A percentile compares a stretch with the other conserved stretches of the same genome.
These are phyloP conservation scores for Saccharomycopsis microspora DNA, from an alignment of 805 yeast species.

Conservation along the genomic window DNA sequence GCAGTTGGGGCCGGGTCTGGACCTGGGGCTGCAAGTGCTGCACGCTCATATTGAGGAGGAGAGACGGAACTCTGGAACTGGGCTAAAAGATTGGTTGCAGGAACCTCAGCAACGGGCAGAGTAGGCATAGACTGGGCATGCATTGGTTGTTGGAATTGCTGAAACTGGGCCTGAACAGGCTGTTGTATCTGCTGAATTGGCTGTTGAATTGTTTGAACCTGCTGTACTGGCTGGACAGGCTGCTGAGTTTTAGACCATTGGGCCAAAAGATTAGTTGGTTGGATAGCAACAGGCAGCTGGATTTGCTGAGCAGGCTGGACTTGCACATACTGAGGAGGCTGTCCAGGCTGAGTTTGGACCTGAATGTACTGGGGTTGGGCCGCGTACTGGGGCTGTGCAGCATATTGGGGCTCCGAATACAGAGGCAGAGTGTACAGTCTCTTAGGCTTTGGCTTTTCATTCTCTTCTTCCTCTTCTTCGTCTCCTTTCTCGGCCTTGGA, in stretches of 20 bases:
- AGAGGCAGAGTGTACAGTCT: neutral
- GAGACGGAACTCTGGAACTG: neutral
- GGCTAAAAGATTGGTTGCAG: neutral
- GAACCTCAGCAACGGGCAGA: too few relatives aligned
- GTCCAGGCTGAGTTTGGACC: slow-evolving; percentile 3
- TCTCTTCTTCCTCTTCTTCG: slow-evolving; percentile 15
- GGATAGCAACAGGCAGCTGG: neutral
- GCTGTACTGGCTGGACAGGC: neutral
- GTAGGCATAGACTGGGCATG: too few relatives aligned
- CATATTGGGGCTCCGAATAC: neutral
- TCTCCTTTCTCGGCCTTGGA: slow-evolving; percentile 15
- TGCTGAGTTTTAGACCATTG: too few relatives aligned
- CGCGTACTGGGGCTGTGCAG: neutral
- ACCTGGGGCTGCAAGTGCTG: neutral
- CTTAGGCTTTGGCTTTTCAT: neutral
- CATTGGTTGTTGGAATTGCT: too few relatives aligned
- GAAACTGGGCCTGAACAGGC: too few relatives aligned
- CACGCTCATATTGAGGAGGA: neutral
- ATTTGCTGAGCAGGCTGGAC: neutral
- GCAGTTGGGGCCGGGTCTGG: neutral
- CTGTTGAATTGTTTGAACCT: neutral
- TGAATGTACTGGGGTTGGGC: neutral
- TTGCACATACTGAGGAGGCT: slow-evolving; percentile 9
- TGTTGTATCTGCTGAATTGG: too few relatives aligned
- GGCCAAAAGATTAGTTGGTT: too few relatives aligned